These are phyloP conservation scores for Fermentozyma sake DNA, from an alignment of 1,139 yeast genomes.

Conservation along the genomic window DNA sequence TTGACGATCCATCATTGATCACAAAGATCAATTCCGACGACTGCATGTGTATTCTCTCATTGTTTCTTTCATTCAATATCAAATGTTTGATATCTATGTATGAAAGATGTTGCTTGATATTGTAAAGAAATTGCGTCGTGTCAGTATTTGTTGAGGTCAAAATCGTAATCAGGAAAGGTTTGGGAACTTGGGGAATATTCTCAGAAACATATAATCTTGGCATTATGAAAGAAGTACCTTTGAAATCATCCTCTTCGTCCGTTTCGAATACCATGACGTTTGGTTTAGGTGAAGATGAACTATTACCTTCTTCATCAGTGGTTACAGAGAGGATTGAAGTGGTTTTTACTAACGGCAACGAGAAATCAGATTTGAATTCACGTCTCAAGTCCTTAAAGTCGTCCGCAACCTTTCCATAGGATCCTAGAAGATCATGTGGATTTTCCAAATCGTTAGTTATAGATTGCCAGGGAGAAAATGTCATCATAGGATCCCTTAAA, in stretches of 20 bases:
- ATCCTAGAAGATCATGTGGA: background rate
- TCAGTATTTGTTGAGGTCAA: conserved; percentile 20
- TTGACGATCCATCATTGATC: conserved; percentile 38
- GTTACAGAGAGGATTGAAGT: conserved; percentile 21
- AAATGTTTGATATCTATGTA: no score
- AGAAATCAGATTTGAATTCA: conserved; percentile 4
- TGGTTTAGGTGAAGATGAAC: conserved; percentile 10
- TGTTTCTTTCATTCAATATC: no score
- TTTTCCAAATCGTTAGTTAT: conserved; percentile 9
- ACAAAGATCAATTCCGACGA: conserved; percentile 32
- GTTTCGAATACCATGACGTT: conserved; percentile 39
- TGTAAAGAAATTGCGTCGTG: no score
- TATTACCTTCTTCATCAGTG: conserved; percentile 23
- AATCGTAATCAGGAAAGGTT: conserved; percentile 15
- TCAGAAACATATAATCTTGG: conserved; percentile 29
- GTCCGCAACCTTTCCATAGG: no score
- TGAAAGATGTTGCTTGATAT: no score
- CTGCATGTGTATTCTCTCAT: no score
- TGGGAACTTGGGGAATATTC: conserved; percentile 5
- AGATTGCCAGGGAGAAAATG: conserved; percentile 19
- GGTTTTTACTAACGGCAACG: conserved; percentile 4
- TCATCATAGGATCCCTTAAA: conserved; percentile 11
- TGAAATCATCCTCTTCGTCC: conserved; percentile 33
- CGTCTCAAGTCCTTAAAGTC: no score
- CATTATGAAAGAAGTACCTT: conserved; percentile 31